phyloP scores from a whole-genome alignment of 2,329 filamentous ascomycete species.

The Whalleya microplaca region DNA sequence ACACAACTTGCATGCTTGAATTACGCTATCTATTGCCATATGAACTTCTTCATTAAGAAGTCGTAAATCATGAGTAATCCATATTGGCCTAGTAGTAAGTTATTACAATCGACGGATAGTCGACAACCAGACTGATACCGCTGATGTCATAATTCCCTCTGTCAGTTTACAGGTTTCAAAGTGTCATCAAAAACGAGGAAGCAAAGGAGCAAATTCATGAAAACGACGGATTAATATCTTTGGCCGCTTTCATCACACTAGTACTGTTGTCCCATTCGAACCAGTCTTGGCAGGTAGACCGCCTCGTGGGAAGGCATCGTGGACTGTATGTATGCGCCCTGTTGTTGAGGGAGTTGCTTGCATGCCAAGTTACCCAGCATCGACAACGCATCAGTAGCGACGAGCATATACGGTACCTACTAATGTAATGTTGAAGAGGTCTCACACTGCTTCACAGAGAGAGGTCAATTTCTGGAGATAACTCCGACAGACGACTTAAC shows the following conservation, averaged over 20 bases:
- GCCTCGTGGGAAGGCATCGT: neutral
- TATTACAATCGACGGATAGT: slow-evolving; percentile 12
- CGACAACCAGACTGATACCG: slow-evolving; percentile 2
- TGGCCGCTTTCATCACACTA: neutral
- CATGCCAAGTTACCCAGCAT: neutral
- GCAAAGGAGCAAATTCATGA: too few species aligned
- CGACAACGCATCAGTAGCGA: neutral
- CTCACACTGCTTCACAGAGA: neutral
- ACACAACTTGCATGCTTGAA: neutral
- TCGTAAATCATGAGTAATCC: slow-evolving; percentile 3
- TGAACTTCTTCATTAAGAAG: slow-evolving; percentile 14
- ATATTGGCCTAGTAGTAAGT: slow-evolving; percentile 3
- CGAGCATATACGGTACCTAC: neutral
- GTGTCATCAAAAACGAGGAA: too few species aligned
- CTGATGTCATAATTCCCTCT: slow-evolving; percentile 4
- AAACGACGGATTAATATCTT: too few species aligned
- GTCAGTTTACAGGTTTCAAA: too few species aligned
- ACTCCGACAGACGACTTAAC: neutral
- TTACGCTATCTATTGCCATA: neutral
- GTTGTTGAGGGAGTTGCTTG: neutral
- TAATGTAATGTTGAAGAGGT: neutral
- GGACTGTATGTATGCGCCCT: neutral
- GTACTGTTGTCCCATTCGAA: neutral
- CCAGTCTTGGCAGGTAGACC: neutral
- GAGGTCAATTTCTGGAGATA: neutral